Evolutionary conservation across 192 early-diverging fungal species (phyloP), one percentile per base, ranked within the genome.

Genomic region (Kickxella alabastrina): DNA sequence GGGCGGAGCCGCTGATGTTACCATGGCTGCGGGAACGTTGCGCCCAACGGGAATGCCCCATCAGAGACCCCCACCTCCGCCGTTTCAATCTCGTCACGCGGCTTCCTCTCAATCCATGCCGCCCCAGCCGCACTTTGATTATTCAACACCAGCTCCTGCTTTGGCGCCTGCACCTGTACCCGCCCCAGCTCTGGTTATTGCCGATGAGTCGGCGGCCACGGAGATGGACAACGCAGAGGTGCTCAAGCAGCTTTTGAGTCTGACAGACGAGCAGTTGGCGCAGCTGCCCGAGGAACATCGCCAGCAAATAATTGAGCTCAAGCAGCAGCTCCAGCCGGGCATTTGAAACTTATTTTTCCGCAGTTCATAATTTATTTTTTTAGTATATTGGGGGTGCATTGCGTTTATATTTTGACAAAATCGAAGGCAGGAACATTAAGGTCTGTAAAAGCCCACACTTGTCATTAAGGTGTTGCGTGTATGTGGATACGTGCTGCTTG

Each of bases 221-320:
- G 70, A 85, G 87, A 26, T 51, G 36, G 57, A 71, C n/a, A 65
- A 73, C 66, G 75, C 85, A 32, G 84, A 85, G 56, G 58, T 92
- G 23, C 54, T 95, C 14, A 75, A 87, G 57, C 89, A 93, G 62
- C 80, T 95, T 4, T 49, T 95, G 18, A 86, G 83, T 42, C 69
- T 95, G 26, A 87, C 90, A 0, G 84, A 84, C 25, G 89, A 87
- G 7, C 88, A 95, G 60, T 83, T 95, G 51, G 79, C 81, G 23
- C 72, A 81, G 18, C 63, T 95, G 28, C 89, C 91, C 15, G 74
- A 86, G 44, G 90, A 88, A 17, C 86, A 92, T 46, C 78, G 84
- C 12, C 77, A 83, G 19, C 79, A 89, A 43, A 83, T 93, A 12
- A 53, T 89, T 19, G 86, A 85, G 45, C 62, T 89, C 36, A 55